phyloP scores from a whole-genome alignment of 805 yeast genomes.

The Yamadazyma laniorum region DNA sequence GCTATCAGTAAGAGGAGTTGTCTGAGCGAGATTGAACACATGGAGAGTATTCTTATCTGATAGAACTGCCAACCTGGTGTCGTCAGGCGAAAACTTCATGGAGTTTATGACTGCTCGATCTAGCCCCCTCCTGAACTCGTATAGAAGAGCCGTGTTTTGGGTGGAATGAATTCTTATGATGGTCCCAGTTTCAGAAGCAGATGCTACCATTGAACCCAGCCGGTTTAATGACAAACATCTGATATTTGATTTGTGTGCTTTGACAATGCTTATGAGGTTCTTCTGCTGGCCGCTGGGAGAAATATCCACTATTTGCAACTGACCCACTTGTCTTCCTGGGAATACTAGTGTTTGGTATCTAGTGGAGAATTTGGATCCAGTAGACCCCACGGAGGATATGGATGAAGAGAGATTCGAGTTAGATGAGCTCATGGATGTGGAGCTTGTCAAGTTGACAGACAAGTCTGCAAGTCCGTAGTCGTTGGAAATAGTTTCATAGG shows the following conservation, averaged over 20 bases:
- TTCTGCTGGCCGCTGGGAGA: constrained; percentile 63
- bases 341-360: constrained; percentile 62
- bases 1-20: constrained; percentile 5
- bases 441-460: constrained; percentile 22
- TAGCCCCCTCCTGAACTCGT: constrained; percentile 85
- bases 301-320: constrained; percentile 75
- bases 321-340: constrained; percentile 76
- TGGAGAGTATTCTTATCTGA: constrained; percentile 91
- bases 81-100: constrained; percentile 79
- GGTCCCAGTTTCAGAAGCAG: constrained; percentile 83
- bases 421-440: constrained; percentile 8
- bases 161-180: constrained; percentile 73
- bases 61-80: constrained; percentile 73
- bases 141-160: constrained; percentile 63
- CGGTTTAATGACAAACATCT: constrained; percentile 62
- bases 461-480: constrained; percentile 63
- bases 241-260: constrained; percentile 72
- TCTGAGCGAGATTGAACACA: constrained; percentile 55
- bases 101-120: constrained; percentile 82
- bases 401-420: constrained; percentile 13
- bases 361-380: constrained; percentile 9
- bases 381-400: not conserved
- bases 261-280: constrained; percentile 63
- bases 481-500: constrained; percentile 65
- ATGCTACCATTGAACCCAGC: constrained; percentile 68